Base-by-base conservation (phyloP, 1,284 basidiomycete species). In the Rhodotorula sp. region DNA sequence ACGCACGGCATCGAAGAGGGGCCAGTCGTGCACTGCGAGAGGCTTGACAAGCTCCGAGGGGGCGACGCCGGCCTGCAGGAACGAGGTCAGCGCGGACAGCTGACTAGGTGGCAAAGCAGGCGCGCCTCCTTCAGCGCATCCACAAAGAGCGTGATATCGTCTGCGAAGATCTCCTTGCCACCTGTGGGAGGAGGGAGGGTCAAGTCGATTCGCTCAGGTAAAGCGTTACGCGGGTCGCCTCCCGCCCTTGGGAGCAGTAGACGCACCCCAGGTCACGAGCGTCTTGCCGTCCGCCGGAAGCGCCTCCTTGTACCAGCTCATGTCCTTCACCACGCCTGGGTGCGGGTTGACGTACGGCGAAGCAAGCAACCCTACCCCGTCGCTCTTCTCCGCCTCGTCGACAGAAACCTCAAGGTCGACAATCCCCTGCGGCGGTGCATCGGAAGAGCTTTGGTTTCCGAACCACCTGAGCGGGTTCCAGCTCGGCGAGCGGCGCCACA, bases 21-120 rank as follows among this genome's bases (percentile, higher is more conserved):
- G 34, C 71, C 70, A 75, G 48, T 75, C 73, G 50, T 75, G 73
- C 6, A 44, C 39, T 12, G 61, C 71, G 22, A 70, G 46, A 3
- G 70, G 63, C 46, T 70, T 65, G 51, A 61, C n/a, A 9, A 70
- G 29, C 37, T 56, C 32, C 2, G 27, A 8, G 3, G 73, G 73
- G 3, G 39, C 44, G 51, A 72, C 63, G 21, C 64, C 70, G 27
- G 64, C 71, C 71, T 72, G 46, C 36, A 1, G 8, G 12, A 27
- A 6, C 7, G 6, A 9, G 6, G 19, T 19, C 12, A 1, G 59
- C 39, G 19, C 21, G 32, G 27, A 25, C 21, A 27, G 15, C 8
- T 15, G 9, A 25, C 21, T 12, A 12, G 25, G 41, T 34, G 27
- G 51, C 50, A 44, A 56, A 2, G 12, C 29, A 1, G 3, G 32